These are phyloP conservation scores for Rhizoclosmatium globosum DNA, from an alignment of 192 early-diverging fungal genomes.

Conservation along the genomic window DNA sequence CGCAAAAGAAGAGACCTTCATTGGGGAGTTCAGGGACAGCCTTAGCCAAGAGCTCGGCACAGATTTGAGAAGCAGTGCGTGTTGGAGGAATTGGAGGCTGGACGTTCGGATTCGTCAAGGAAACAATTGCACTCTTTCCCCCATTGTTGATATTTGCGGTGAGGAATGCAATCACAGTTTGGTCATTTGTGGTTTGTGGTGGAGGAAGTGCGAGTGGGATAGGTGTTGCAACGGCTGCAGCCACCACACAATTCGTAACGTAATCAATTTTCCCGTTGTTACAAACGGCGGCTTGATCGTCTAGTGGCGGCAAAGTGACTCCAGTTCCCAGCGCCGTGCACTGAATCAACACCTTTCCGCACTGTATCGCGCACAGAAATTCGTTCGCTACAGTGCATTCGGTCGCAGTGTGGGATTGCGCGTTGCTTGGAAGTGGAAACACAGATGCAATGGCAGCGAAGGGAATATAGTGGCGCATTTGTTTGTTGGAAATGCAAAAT, in stretches of 20 bases:
- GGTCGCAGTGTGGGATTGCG: background rate
- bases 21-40: conserved; percentile 7
- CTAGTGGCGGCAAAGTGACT: background rate
- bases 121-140: conserved; percentile 18
- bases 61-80: conserved; percentile 26
- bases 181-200: background rate
- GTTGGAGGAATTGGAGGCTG: conserved; percentile 14
- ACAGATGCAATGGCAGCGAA: background rate
- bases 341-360: conserved; percentile 18
- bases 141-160: conserved; percentile 9
- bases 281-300: conserved; percentile 9
- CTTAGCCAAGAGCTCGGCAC: conserved; percentile 14
- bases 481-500: background rate
- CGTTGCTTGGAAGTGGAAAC: background rate
- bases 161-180: conserved; percentile 13
- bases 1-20: conserved; percentile 28
- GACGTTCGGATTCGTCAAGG: conserved; percentile 22
- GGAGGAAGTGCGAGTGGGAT: background rate
- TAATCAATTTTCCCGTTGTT: conserved; percentile 19
- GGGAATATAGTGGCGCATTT: background rate
- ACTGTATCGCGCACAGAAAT: conserved; percentile 11
- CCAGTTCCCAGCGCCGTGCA: conserved; percentile 17
- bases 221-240: background rate
- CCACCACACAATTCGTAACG: background rate
- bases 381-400: conserved; percentile 2